These are phyloP conservation scores for Penicillium sp. DNA, from an alignment of 2,329 filamentous ascomycete genomes.

Conservation along the genomic window DNA sequence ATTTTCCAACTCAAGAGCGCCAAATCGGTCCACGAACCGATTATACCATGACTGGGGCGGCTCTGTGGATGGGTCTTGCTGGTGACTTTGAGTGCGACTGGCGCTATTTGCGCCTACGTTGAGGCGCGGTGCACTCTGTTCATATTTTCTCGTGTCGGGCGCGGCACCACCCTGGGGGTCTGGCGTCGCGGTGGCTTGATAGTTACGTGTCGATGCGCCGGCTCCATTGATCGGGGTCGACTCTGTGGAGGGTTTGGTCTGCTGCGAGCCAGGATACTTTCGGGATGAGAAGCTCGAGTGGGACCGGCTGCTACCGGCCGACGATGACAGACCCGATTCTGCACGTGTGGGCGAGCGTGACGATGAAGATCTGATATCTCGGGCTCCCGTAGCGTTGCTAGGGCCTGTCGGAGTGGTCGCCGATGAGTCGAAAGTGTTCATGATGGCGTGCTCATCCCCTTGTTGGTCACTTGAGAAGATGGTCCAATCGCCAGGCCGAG, in stretches of 20 bases:
- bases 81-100: slow-evolving; percentile 10
- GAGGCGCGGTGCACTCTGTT: slow-evolving; percentile 13
- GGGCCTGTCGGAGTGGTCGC: slow-evolving; percentile 24
- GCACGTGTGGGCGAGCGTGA: slow-evolving; percentile 27
- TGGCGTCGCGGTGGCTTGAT: slow-evolving; percentile 34
- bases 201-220: slow-evolving; percentile 31
- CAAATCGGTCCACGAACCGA: slow-evolving; percentile 60
- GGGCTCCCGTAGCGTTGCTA: slow-evolving; percentile 10
- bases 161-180: background rate
- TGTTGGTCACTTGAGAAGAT: slow-evolving; percentile 4
- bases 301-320: slow-evolving; percentile 27
- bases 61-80: slow-evolving; percentile 14
- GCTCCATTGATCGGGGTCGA: slow-evolving; percentile 36
- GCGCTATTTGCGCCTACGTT: background rate
- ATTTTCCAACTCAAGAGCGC: slow-evolving; percentile 67
- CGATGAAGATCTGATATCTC: slow-evolving; percentile 22
- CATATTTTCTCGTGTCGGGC: slow-evolving; percentile 7
- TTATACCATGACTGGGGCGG: slow-evolving; percentile 50
- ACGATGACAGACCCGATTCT: slow-evolving; percentile 30
- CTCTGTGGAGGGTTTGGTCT: slow-evolving; percentile 29
- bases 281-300: slow-evolving; percentile 26
- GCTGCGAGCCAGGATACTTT: slow-evolving; percentile 21
- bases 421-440: slow-evolving; percentile 36
- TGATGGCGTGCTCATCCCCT: slow-evolving; percentile 39
- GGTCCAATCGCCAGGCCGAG: slow-evolving; percentile 18